These are phyloP conservation scores for Tardiomyces depauwii DNA, from an alignment of 1,139 yeast species.

Conservation along the genomic window DNA sequence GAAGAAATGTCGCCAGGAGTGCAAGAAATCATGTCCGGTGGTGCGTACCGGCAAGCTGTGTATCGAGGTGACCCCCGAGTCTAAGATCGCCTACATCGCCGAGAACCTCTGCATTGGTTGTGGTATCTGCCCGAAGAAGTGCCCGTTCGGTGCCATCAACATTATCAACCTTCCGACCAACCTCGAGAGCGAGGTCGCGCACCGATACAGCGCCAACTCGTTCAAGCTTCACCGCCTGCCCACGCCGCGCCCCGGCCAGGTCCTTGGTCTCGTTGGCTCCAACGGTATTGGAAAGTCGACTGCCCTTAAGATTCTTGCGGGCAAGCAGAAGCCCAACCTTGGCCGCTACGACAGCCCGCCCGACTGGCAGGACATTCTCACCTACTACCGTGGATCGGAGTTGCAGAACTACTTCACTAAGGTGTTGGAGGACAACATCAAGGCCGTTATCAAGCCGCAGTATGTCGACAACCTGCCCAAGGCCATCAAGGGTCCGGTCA, in stretches of 20 bases:
- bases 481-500: conserved; percentile 85
- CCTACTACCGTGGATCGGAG: conserved; percentile 91
- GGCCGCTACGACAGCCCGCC: conserved; percentile 95
- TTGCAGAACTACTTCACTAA: conserved; percentile 92
- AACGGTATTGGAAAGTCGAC: conserved; percentile 99
- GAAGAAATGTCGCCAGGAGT: conserved; percentile 95
- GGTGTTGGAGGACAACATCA: conserved; percentile 83
- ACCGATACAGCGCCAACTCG: conserved; percentile 94
- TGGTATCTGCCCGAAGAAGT: conserved; percentile 97
- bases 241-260: conserved; percentile 98
- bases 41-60: conserved; percentile 95
- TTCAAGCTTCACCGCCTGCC: conserved; percentile 95
- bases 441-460: conserved; percentile 94
- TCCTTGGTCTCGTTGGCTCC: conserved; percentile 92
- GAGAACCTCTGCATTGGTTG: conserved; percentile 96
- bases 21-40: conserved; percentile 94
- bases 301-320: conserved; percentile 96
- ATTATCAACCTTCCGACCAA: conserved; percentile 95
- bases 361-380: conserved; percentile 90
- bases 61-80: conserved; percentile 87
- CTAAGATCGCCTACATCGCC: conserved; percentile 91
- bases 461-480: conserved; percentile 95
- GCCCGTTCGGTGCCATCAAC: conserved; percentile 95
- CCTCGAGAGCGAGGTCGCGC: conserved; percentile 84
- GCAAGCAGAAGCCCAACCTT: conserved; percentile 93